These are phyloP conservation scores for Aspergillus proliferans DNA, from an alignment of 2,329 filamentous ascomycete species.

Conservation along the genomic window DNA sequence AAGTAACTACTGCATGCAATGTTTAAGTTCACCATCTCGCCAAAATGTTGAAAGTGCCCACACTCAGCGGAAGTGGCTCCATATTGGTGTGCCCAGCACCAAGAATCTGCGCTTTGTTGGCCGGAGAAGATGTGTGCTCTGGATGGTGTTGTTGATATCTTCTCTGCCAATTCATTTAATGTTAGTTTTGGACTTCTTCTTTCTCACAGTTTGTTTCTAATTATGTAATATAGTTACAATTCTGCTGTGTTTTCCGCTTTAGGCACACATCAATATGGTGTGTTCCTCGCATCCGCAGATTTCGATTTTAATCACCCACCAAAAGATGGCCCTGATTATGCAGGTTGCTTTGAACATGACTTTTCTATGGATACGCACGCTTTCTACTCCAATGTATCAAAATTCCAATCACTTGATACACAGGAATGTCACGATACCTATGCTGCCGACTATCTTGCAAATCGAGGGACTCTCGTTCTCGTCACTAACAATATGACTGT, in stretches of 20 bases:
- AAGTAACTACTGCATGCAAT: slow-evolving; percentile 50
- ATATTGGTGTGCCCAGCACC: slow-evolving; percentile 37
- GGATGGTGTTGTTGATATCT: slow-evolving; percentile 7
- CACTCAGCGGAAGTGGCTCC: slow-evolving; percentile 33
- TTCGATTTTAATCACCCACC: not conserved
- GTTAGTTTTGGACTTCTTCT: slow-evolving; percentile 4
- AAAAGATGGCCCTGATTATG: not conserved
- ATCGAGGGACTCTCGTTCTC: not conserved
- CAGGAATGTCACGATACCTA: not conserved
- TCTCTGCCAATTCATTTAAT: slow-evolving; percentile 14
- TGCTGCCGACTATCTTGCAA: not conserved
- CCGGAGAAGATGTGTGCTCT: slow-evolving; percentile 25
- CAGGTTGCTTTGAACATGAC: not conserved
- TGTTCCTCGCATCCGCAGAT: not conserved
- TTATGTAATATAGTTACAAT: slow-evolving; percentile 3
- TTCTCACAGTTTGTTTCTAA: not conserved
- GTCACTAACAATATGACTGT: not conserved
- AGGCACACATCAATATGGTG: slow-evolving; percentile 1
- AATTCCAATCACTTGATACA: not conserved
- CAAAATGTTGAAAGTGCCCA: slow-evolving; percentile 46
- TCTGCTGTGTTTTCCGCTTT: slow-evolving; percentile 1
- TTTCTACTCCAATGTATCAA: too few species aligned
- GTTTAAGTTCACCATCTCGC: slow-evolving; percentile 46
- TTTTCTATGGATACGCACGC: not conserved
- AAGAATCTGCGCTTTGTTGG: slow-evolving; percentile 17